phyloP scores from a whole-genome alignment of 2,329 filamentous ascomycete species.

The Pestalotiopsis sp. region DNA sequence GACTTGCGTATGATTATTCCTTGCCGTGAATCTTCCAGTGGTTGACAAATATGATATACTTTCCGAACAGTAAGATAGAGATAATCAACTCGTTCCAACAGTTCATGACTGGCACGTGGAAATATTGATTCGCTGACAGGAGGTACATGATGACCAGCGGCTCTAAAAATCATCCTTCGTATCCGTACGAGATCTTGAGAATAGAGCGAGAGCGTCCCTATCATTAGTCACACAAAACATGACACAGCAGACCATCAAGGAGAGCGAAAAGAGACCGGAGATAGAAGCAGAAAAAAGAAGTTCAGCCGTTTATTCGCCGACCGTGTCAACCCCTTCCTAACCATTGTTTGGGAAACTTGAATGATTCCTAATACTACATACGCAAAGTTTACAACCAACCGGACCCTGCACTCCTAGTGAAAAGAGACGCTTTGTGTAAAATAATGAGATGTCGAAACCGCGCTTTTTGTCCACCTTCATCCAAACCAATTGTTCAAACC shows the following conservation, averaged over 20 bases:
- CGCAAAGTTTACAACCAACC: conserved; percentile 11
- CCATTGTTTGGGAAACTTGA: conserved; percentile 1
- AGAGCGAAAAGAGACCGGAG: background rate
- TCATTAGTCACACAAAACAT: background rate
- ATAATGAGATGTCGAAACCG: background rate
- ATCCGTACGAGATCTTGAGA: background rate
- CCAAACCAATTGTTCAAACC: conserved; percentile 15
- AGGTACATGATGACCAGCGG: too few species aligned
- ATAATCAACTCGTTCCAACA: too few species aligned
- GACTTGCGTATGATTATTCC: too few species aligned
- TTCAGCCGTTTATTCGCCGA: conserved; percentile 10
- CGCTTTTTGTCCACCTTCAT: conserved; percentile 6
- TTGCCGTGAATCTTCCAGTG: too few species aligned
- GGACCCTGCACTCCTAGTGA: conserved; percentile 10
- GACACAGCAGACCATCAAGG: background rate
- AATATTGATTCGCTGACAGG: too few species aligned
- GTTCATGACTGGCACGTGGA: too few species aligned
- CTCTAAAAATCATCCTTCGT: background rate
- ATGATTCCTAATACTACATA: conserved; percentile 16
- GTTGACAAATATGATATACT: too few species aligned
- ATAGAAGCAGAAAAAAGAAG: conserved; percentile 13
- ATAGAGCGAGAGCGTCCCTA: background rate
- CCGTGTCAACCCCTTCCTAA: conserved; percentile 7
- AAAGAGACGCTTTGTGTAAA: conserved; percentile 1
- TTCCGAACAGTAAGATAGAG: too few species aligned